Evolutionary conservation across 306 rosid genomes (phyloP).

Genomic region (Mimosa bimucronata): DNA sequence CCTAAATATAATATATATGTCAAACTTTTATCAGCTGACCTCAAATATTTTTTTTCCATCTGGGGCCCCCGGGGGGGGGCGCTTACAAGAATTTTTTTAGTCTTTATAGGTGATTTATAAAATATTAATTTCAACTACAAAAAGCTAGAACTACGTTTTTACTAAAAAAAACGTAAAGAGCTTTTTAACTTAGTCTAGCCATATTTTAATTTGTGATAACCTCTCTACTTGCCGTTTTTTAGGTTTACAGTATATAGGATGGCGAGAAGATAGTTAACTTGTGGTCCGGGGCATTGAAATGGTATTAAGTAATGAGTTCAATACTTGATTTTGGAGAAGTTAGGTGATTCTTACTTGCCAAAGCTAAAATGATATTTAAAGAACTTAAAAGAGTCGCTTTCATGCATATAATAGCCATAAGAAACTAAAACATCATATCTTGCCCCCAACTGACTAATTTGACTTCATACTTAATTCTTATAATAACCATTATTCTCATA

Average conservation of each 20-base stretch:
- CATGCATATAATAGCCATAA: background rate
- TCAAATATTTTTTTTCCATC: no score
- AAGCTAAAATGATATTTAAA: background rate
- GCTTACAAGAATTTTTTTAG: background rate
- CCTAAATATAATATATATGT: background rate
- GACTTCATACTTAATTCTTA: background rate
- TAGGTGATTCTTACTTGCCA: background rate
- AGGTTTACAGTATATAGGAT: background rate
- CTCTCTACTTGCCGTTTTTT: background rate
- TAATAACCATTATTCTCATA: background rate
- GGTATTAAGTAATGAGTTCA: background rate
- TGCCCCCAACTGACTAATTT: background rate
- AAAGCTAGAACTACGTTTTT: background rate
- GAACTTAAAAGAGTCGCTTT: background rate
- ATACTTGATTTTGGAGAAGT: background rate
- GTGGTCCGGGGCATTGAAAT: slow-evolving; percentile 4
- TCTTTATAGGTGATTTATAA: background rate
- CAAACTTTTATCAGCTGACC: background rate
- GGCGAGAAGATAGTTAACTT: background rate
- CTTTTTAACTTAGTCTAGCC: background rate
- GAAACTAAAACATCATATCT: no score
- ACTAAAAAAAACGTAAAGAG: no score
- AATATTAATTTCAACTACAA: background rate
- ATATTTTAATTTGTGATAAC: background rate
- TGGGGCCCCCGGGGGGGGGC: rapidly evolving